These are phyloP conservation scores for Globisporangium megalacanthum DNA, from an alignment of 352 stramenopile species.

Conservation along the genomic window DNA sequence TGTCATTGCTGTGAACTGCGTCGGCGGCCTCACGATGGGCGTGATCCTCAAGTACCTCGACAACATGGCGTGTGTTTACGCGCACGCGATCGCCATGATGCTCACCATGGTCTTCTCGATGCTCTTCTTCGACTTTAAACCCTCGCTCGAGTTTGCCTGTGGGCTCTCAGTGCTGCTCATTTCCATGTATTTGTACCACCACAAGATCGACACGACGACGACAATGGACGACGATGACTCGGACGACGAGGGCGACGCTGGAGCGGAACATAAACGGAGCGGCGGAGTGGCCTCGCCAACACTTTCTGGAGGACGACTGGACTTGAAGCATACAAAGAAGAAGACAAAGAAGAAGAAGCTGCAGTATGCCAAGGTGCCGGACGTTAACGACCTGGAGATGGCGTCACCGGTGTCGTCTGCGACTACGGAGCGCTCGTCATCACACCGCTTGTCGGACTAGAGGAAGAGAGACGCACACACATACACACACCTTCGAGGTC, in stretches of 20 bases:
- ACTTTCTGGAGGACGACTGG: constrained; percentile 2
- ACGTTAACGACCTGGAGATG: constrained; percentile 26
- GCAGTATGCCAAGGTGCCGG: constrained; percentile 52
- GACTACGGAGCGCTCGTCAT: background rate
- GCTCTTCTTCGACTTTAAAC: constrained; percentile 79
- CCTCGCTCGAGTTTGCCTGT: constrained; percentile 80
- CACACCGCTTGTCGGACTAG: constrained; percentile 5
- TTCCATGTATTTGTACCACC: constrained; percentile 88
- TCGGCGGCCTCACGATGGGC: constrained; percentile 70
- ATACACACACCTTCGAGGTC: background rate
- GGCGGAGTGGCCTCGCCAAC: constrained; percentile 8
- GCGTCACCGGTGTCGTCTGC: constrained; percentile 13
- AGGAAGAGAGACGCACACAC: background rate
- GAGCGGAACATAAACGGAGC: background rate
- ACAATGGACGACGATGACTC: constrained; percentile 1
- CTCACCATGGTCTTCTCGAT: constrained; percentile 86
- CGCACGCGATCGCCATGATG: constrained; percentile 85
- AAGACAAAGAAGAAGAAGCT: constrained; percentile 30
- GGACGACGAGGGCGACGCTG: constrained; percentile 8
- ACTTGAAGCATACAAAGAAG: constrained; percentile 6
- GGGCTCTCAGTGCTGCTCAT: constrained; percentile 73
- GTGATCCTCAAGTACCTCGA: constrained; percentile 86
- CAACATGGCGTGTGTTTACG: constrained; percentile 87
- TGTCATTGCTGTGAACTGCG: constrained; percentile 70
- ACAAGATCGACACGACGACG: constrained; percentile 32